Base-by-base conservation (phyloP, 75 land plant species). In the Adiantum capillusveneris region DNA sequence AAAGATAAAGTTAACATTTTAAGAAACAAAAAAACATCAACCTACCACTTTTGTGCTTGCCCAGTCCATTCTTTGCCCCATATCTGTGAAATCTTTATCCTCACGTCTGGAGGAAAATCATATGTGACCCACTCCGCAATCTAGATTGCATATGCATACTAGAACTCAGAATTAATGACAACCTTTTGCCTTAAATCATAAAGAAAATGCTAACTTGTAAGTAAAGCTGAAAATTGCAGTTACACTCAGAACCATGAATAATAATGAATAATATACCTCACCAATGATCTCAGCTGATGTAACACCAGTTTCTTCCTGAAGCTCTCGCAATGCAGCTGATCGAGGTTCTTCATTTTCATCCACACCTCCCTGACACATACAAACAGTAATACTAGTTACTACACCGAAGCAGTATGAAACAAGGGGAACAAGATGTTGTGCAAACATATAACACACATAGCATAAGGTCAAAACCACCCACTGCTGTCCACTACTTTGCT, bases 21-120 rank as follows among this genome's bases (percentile, higher is more conserved):
- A 34, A 5, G 9, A 3, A 34, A 34, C 37, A 34, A 9, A 34
- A 34, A 34, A 34, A 9, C 3, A 34, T 34, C 9, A 25, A 54
- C 79, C 37, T 60, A 88, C 94, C 94, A 88, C 53, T 88, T 88
- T 57, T 88, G 94, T 52, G 94, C 94, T 65, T 88, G 89, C 2
- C 89, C 94, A 64, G 78, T 83, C 89, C 89, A 88, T 74, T 79
- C 79, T 19, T 78, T 77, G 55, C 89, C 87, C 93, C 93, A 88
- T 6, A 88, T 42, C 11, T 65, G 78, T 22, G 81, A 75, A 12
- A 88, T 76, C 65, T 82, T 88, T 29, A 73, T 77, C 62, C 82
- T 88, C 42, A 88, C 93, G 52, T 79, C 74, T 43, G 88, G 85
- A 65, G 93, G 93, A 61, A 88, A 88, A 60, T 88, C 89, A 59